A percentile compares a stretch with the other conserved stretches of the same genome.
Evolutionary conservation across 2,329 filamentous ascomycete genomes (phyloP).

Genomic region (Colletotrichum sp.): DNA sequence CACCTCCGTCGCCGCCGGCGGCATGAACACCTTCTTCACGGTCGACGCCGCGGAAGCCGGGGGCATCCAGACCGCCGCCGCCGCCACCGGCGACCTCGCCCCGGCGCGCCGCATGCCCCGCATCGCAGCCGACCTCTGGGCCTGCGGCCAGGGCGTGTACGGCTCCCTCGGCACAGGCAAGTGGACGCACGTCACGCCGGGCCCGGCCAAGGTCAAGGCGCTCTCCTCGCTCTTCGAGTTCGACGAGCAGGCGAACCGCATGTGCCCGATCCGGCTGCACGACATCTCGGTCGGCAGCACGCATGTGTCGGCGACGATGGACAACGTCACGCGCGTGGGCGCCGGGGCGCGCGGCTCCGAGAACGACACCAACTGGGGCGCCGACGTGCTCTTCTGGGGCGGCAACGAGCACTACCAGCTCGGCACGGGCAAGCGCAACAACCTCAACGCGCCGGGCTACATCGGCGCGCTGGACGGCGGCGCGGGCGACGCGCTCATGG

Average conservation of each 20-base stretch:
- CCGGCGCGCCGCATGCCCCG: slow-evolving; percentile 35
- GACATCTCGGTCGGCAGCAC: slow-evolving; percentile 77
- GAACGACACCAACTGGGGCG: slow-evolving; percentile 85
- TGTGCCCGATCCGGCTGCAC: slow-evolving; percentile 79
- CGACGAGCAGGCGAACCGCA: slow-evolving; percentile 72
- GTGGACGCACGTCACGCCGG: slow-evolving; percentile 86
- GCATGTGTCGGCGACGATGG: slow-evolving; percentile 83
- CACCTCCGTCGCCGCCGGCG: slow-evolving; percentile 83
- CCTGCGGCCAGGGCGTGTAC: slow-evolving; percentile 84
- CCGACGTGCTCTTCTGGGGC: slow-evolving; percentile 92
- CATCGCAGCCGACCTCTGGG: slow-evolving; percentile 80
- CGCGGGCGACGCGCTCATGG: slow-evolving; percentile 61
- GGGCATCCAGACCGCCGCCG: slow-evolving; percentile 34
- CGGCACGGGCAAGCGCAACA: slow-evolving; percentile 88
- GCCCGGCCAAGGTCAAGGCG: slow-evolving; percentile 80
- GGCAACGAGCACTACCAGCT: slow-evolving; percentile 95
- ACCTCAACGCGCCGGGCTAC: slow-evolving; percentile 76
- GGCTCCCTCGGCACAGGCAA: slow-evolving; percentile 84
- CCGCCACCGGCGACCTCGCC: slow-evolving; percentile 20
- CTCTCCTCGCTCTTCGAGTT: slow-evolving; percentile 88
- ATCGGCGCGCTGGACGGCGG: slow-evolving; percentile 77
- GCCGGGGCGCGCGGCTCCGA: slow-evolving; percentile 55
- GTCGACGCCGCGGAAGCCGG: slow-evolving; percentile 74
- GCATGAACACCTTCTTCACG: slow-evolving; percentile 85
- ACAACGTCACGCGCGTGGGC: slow-evolving; percentile 75